Base-by-base conservation (phyloP, 2,329 filamentous ascomycete species). In the Epichloe sp. region DNA sequence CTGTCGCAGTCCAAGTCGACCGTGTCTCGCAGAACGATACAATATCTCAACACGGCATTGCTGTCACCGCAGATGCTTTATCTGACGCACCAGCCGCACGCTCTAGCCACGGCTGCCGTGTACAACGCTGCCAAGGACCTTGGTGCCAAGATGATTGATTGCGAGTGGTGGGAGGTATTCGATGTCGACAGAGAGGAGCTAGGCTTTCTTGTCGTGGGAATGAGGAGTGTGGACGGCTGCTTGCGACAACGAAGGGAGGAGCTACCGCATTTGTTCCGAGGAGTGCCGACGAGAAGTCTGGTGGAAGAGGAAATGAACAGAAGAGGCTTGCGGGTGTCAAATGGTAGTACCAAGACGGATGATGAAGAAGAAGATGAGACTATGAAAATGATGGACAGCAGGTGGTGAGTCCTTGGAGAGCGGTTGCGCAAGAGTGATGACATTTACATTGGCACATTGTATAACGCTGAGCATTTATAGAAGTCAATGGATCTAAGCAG, bases 101-200 rank as follows among this genome's bases (percentile, higher is more conserved):
- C 83, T 23, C 73, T 98, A 10, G 91, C 93, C 4, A 88, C 88
- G 2, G 87, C 90, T 1, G 88, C 90, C 1, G 85, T 96, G 35
- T 98, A 97, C 64, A 79, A 88, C n/a, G 87, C 91, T 0, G 86
- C 88, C 1, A 78, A 83, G 44, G 89, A 97, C 57, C 65, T 79
- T 1, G 82, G 78, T 0, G 79, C 86, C 12, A 89, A 87, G 65
- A 76, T 96, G 68, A 88, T 91, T 0, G 85, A 86, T 56, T 80
- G 79, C 46, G 83, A 88, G 56, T 98, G 93, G 93, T 98, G 93
- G 93, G 90, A 96, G 67, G 88, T 97, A 0, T 97, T 97, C 65
- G 93, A 98, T 66, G 87, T 93, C 7, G 90, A 96, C 60, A 77
- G 93, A 48, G 93, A 98, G 71, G 89, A 95, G 64, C 74, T 98